These are phyloP conservation scores for Phytophthora sansomeana DNA, from an alignment of 352 stramenopile genomes.

Conservation along the genomic window DNA sequence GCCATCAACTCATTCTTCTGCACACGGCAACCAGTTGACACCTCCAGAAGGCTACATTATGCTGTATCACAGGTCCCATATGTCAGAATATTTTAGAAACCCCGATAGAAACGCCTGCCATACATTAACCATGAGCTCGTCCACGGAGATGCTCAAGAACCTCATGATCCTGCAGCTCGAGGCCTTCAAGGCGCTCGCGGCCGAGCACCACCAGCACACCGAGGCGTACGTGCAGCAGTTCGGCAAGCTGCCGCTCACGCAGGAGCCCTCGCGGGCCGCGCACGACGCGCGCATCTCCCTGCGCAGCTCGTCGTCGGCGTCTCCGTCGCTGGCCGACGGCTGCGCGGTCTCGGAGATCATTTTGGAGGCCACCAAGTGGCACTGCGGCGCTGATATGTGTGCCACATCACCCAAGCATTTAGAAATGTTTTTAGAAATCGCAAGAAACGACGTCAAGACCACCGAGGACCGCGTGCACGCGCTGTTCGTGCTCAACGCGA, in stretches of 20 bases:
- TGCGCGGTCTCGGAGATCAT: slow-evolving; percentile 57
- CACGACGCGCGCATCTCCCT: slow-evolving; percentile 43
- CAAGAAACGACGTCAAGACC: slow-evolving; percentile 46
- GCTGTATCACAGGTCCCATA: neutral
- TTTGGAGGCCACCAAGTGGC: slow-evolving; percentile 38
- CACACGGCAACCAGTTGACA: too few species aligned
- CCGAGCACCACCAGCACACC: slow-evolving; percentile 72
- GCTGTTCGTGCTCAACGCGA: slow-evolving; percentile 67
- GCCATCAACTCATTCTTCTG: too few species aligned
- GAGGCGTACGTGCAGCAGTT: slow-evolving; percentile 72
- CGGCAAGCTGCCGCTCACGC: slow-evolving; percentile 53
- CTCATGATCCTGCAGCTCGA: slow-evolving; percentile 69
- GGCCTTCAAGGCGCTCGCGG: slow-evolving; percentile 48
- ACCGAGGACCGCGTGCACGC: slow-evolving; percentile 63
- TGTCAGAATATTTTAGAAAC: neutral
- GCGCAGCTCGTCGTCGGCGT: slow-evolving; percentile 30
- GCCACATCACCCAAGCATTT: slow-evolving; percentile 50
- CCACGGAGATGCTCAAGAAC: slow-evolving; percentile 54
- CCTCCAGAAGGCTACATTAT: neutral
- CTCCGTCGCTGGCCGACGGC: slow-evolving; percentile 33
- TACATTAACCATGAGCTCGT: slow-evolving; percentile 14
- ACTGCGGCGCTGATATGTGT: slow-evolving; percentile 51
- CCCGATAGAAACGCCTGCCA: neutral
- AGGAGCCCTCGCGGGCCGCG: slow-evolving; percentile 20
- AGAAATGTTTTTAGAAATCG: slow-evolving; percentile 44